Conservation (phyloP, 2,329 filamentous ascomycete species). For the Xylariaceae sp. region DNA sequence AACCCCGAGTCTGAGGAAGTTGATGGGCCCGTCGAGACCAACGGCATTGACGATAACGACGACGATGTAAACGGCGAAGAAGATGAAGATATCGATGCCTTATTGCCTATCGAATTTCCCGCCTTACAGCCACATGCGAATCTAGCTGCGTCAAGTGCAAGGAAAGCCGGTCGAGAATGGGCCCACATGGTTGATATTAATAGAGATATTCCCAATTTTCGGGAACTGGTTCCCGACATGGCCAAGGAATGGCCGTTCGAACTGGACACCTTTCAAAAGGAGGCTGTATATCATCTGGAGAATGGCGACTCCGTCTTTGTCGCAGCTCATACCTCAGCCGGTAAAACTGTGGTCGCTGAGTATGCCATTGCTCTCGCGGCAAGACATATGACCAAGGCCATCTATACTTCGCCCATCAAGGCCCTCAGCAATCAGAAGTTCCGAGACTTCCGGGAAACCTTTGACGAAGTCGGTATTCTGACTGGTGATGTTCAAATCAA, state of each 20-base stretch:
- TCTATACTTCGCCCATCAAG: constrained; percentile 98
- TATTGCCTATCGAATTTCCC: constrained; percentile 89
- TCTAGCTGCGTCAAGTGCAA: constrained; percentile 64
- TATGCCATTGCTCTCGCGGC: constrained; percentile 94
- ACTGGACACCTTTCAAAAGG: constrained; percentile 96
- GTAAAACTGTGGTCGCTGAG: constrained; percentile 96
- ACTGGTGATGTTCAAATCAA: constrained; percentile 98
- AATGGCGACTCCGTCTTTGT: constrained; percentile 97
- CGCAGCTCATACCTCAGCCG: constrained; percentile 92
- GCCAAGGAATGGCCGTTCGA: constrained; percentile 95
- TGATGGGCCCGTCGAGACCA: constrained; percentile 23
- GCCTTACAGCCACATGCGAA: constrained; percentile 79
- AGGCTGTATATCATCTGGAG: constrained; percentile 95
- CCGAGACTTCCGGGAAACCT: constrained; percentile 81
- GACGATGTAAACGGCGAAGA: constrained; percentile 40
- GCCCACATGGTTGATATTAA: constrained; percentile 98
- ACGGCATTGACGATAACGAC: constrained; percentile 26
- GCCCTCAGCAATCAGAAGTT: constrained; percentile 98
- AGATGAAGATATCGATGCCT: constrained; percentile 68
- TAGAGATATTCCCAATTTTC: constrained; percentile 87
- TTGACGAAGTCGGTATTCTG: constrained; percentile 93
- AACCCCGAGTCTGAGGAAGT: constrained; percentile 31
- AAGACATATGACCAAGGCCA: constrained; percentile 99
- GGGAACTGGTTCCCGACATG: constrained; percentile 91
- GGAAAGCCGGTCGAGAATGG: constrained; percentile 80